Evolutionary conservation across 371 early-diverging fungal genomes (phyloP), one percentile per base, ranked within the genome.

Genomic region (Saksenaea vasiformis): DNA sequence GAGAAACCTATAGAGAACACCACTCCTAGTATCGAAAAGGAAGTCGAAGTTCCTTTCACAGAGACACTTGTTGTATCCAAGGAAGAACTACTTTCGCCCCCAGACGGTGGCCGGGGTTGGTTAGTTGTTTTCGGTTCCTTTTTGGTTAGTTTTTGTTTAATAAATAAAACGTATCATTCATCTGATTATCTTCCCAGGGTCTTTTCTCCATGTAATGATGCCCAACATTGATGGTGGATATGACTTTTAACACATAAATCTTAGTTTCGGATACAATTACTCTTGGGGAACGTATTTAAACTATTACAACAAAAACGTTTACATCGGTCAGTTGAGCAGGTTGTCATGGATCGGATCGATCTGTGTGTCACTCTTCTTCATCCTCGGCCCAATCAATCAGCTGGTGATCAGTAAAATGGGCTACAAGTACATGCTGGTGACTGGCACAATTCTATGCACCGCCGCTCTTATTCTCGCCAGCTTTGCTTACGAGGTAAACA

Each of bases 381-480:
- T 73, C 13, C 65, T 76, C 9, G 79, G 79, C 13, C 79, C 79
- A 15, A 61, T 79, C 41, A 76, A 79, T 57, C 69, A 74, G 28
- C 74, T 62, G 34, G 72, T 89, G 56, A 82, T 83, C 28, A 76
- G 81, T 36, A 72, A 68, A 15, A 71, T 78, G 53, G 90, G 89
- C 1, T 80, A 85, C 63, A 79, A 79, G 38, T 69, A 78, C 31
- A 82, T 85, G 58, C 79, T 85, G 3, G 75, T 68, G 41, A 69
- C 80, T 22, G 86, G 83, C 7, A 69, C 70, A 43, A 71, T 87
- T 34, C 55, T 79, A 17, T 79, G 83, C 27, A 78, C 85, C 2
- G 69, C 80, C n/a, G 87, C 86, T 0, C 76, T 90, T 1, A 74
- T 90, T 26, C 64, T 90, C 11, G 90, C 90, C 3, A 83, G 84